phyloP scores from a whole-genome alignment of 2,329 filamentous ascomycete species.

The Stemphylium lycopersici region DNA sequence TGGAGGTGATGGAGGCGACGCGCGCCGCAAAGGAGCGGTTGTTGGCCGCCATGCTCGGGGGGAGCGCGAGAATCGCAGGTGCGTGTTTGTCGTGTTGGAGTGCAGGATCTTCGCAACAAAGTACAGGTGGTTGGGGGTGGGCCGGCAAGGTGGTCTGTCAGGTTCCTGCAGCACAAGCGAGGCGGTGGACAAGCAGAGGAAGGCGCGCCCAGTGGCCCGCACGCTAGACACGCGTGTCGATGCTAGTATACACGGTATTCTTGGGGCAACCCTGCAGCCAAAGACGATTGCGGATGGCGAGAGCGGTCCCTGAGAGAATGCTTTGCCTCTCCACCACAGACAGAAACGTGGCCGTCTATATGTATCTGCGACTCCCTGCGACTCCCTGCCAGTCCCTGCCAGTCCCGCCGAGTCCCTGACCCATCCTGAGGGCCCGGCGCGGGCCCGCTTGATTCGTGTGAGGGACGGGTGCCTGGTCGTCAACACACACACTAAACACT shows the following conservation, averaged over 20 bases:
- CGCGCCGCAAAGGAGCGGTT: slow-evolving; percentile 48
- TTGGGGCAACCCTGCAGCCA: background rate
- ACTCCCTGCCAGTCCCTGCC: too few species aligned
- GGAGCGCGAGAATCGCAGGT: slow-evolving; percentile 24
- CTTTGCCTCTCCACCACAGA: too few species aligned
- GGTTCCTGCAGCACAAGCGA: slow-evolving; percentile 13
- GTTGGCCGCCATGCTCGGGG: slow-evolving; percentile 36
- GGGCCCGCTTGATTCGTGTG: background rate
- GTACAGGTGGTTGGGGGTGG: slow-evolving; percentile 13
- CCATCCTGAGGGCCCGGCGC: too few species aligned
- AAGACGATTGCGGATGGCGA: background rate
- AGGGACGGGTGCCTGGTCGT: slow-evolving; percentile 12
- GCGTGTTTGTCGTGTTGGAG: slow-evolving; percentile 18
- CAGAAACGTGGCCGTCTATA: too few species aligned
- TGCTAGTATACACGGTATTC: background rate
- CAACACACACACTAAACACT: slow-evolving; percentile 8
- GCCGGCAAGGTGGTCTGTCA: slow-evolving; percentile 11
- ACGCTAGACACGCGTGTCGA: slow-evolving; percentile 10
- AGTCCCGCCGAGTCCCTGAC: too few species aligned
- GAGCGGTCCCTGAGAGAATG: too few species aligned
- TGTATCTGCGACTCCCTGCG: too few species aligned
- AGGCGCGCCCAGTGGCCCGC: slow-evolving; percentile 10
- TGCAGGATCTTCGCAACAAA: slow-evolving; percentile 14
- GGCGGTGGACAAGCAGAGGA: slow-evolving; percentile 10
- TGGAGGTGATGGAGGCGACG: slow-evolving; percentile 61